Percentiles rank a stretch among this genome's conserved stretches.
phyloP scores from a whole-genome alignment of 495 filamentous ascomycete genomes.

The Penicillium soppii region DNA sequence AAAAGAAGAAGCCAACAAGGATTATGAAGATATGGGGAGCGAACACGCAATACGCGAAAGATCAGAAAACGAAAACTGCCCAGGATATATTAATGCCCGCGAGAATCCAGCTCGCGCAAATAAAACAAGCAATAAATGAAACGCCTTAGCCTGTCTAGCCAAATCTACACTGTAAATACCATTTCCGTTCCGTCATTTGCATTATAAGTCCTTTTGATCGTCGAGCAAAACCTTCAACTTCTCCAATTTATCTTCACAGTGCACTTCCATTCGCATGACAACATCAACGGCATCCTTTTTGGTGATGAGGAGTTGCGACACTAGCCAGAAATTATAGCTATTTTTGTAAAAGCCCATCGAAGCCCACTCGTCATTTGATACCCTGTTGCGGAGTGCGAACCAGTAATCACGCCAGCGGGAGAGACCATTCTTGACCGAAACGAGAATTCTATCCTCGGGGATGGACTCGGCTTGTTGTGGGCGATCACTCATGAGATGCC shows the following conservation, averaged over 20 bases:
- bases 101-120: too few relatives aligned
- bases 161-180: not conserved
- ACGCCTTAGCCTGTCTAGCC: not conserved
- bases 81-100: too few relatives aligned
- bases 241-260: conserved; percentile 47
- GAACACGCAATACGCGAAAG: too few relatives aligned
- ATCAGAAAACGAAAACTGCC: too few relatives aligned
- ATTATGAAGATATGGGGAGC: too few relatives aligned
- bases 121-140: too few relatives aligned
- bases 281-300: conserved; percentile 48
- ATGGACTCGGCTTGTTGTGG: conserved; percentile 10
- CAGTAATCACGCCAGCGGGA: conserved; percentile 42
- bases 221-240: conserved; percentile 45
- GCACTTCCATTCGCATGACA: conserved; percentile 49
- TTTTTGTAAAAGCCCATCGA: conserved; percentile 49
- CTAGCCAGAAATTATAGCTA: conserved; percentile 48
- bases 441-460: conserved; percentile 36
- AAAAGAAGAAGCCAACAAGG: too few relatives aligned
- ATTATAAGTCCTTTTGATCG: conserved; percentile 29
- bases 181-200: not conserved
- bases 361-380: conserved; percentile 39
- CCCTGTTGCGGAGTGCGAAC: conserved; percentile 29
- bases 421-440: conserved; percentile 34
- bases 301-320: conserved; percentile 46
- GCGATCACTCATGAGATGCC: not conserved